A percentile compares a stretch with the other conserved stretches of the same genome.
These are phyloP conservation scores for Lablab purpureus DNA, from an alignment of 306 rosid species.

Conservation along the genomic window DNA sequence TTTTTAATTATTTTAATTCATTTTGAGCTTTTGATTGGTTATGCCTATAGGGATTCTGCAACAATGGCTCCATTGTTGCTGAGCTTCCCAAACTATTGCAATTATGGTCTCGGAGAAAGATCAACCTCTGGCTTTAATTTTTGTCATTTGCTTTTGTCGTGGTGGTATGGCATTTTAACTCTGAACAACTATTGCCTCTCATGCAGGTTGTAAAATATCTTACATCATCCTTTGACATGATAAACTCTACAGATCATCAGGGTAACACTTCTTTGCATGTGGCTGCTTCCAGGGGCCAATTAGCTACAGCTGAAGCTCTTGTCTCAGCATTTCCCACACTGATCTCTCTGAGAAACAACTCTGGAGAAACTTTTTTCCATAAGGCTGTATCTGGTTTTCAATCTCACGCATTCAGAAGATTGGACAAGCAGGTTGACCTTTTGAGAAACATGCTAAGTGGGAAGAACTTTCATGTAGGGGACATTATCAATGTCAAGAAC, in stretches of 20 bases:
- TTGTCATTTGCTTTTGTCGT: neutral
- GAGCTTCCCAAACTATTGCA: neutral
- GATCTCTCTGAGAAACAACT: conserved; percentile 61
- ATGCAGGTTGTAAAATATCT: conserved; percentile 80
- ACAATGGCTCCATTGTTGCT: neutral
- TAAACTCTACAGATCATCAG: conserved; percentile 72
- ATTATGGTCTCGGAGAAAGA: neutral
- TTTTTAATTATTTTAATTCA: neutral
- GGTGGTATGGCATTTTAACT: conserved; percentile 4
- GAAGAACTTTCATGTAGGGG: conserved; percentile 56
- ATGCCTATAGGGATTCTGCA: neutral
- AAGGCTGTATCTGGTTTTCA: conserved; percentile 92
- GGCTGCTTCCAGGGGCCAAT: conserved; percentile 88
- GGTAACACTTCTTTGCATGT: conserved; percentile 93
- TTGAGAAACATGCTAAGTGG: conserved; percentile 66
- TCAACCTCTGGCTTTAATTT: neutral
- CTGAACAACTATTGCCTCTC: conserved; percentile 8
- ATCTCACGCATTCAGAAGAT: conserved; percentile 71
- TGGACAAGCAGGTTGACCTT: conserved; percentile 90
- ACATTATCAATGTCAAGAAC: conserved; percentile 71
- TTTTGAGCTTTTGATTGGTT: neutral
- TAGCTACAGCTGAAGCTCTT: conserved; percentile 79
- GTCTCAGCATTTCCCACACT: conserved; percentile 66
- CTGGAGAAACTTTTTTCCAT: conserved; percentile 91
- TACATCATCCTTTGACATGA: conserved; percentile 63